A percentile compares a stretch with the other conserved stretches of the same genome.
phyloP scores from a whole-genome alignment of 768 basidiomycete genomes.

The Lyophyllum shimeji region DNA sequence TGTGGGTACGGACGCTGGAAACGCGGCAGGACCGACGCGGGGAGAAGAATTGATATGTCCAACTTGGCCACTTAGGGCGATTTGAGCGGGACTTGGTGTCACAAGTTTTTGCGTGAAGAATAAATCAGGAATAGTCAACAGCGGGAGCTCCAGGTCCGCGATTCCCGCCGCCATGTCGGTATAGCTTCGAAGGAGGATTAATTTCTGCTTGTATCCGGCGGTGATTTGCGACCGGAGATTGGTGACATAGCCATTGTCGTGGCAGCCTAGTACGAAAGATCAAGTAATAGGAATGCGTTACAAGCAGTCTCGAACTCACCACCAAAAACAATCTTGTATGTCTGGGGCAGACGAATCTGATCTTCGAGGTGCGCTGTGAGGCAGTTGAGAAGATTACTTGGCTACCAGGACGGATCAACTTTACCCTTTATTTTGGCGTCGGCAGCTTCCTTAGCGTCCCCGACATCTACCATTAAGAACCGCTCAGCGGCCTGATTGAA shows the following conservation, averaged over 20 bases:
- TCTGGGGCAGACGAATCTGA: conserved; percentile 63
- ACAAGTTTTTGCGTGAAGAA: conserved; percentile 60
- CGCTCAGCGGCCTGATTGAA: conserved; percentile 70
- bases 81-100: conserved; percentile 18
- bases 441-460: conserved; percentile 69
- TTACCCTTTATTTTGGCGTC: conserved; percentile 76
- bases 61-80: background rate
- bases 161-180: conserved; percentile 60
- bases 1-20: conserved; percentile 1
- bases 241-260: conserved; percentile 72
- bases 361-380: conserved; percentile 55
- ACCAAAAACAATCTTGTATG: conserved; percentile 65
- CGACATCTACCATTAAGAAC: conserved; percentile 71
- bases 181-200: conserved; percentile 65
- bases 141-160: conserved; percentile 53
- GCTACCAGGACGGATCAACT: conserved; percentile 2
- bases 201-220: conserved; percentile 61
- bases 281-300: background rate
- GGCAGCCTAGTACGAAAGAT: conserved; percentile 47
- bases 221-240: conserved; percentile 64
- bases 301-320: conserved; percentile 34
- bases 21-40: conserved; percentile 5
- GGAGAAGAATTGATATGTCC: conserved; percentile 6
- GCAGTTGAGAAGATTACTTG: background rate
- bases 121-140: conserved; percentile 52